These are phyloP conservation scores for Terfezia boudieri DNA, from an alignment of 495 filamentous ascomycete genomes.

Conservation along the genomic window DNA sequence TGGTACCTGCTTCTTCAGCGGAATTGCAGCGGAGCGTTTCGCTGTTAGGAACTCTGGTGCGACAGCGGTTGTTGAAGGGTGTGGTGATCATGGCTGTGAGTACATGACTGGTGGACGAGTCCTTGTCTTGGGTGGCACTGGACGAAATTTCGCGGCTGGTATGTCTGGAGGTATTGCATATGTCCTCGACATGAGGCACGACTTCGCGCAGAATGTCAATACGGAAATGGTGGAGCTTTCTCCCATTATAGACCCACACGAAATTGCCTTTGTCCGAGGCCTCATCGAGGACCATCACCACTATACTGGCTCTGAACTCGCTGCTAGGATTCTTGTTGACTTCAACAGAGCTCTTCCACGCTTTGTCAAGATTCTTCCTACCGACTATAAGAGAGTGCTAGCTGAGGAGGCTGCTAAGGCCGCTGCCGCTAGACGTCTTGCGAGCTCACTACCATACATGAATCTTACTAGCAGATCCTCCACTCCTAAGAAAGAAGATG, in stretches of 20 bases:
- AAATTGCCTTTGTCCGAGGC: slow-evolving; percentile 85
- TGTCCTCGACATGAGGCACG: slow-evolving; percentile 72
- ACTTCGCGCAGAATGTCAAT: slow-evolving; percentile 92
- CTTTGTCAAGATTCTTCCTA: slow-evolving; percentile 86
- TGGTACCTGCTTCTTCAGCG: slow-evolving; percentile 93
- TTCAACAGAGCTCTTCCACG: slow-evolving; percentile 81
- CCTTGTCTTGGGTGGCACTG: slow-evolving; percentile 69
- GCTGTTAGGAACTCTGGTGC: slow-evolving; percentile 96
- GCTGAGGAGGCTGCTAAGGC: slow-evolving; percentile 67
- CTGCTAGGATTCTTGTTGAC: slow-evolving; percentile 87
- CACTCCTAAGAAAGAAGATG: slow-evolving; percentile 38
- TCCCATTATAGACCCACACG: slow-evolving; percentile 62
- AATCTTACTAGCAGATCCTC: slow-evolving; percentile 47
- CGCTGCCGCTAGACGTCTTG: slow-evolving; percentile 44
- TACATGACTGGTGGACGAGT: slow-evolving; percentile 99
- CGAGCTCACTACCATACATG: slow-evolving; percentile 24
- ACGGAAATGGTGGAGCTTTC: slow-evolving; percentile 95
- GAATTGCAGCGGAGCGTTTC: slow-evolving; percentile 91
- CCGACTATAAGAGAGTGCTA: slow-evolving; percentile 93
- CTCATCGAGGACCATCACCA: slow-evolving; percentile 97
- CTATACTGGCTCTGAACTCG: slow-evolving; percentile 94
- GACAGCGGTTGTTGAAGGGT: slow-evolving; percentile 88
- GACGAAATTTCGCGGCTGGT: slow-evolving; percentile 98
- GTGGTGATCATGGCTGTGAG: slow-evolving; percentile 95
- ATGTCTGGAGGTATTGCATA: slow-evolving; percentile 99